Base-by-base conservation (phyloP, 257 asterid genomes). In the Solanum paucissectum region DNA sequence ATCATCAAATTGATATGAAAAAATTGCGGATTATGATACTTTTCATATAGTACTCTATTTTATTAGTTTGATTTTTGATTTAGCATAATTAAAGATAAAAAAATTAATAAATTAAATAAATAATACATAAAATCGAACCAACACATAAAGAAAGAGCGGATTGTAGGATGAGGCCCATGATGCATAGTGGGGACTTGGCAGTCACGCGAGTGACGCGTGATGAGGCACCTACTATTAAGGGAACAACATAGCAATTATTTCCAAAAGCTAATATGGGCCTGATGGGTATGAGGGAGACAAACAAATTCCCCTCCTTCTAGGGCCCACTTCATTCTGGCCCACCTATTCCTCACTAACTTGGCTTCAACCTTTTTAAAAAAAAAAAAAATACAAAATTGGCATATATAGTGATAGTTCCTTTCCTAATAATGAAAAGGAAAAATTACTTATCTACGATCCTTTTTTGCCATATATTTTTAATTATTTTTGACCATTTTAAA, bases 201-300 rank as follows among this genome's bases (percentile, higher is more conserved):
- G 37, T 71, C 94, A 91, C 91, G 93, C 92, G 88, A 85, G 76
- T 49, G 87, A 86, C n/a, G 86, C 49, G 29, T 87, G 88, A 52
- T 4, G 33, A 13, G 87, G 82, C 91, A 88, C 93, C 62, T 52
- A 52, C 90, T 88, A 79, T 14, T 77, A 79, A 44, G 40, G 85
- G 68, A 46, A 46, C 85, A 27, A 9, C 85, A 27, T 77, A 44
- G 12, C n/a, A 88, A 85, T 32, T 62, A 60, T 38, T 84, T 81
- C 44, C 83, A 60, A 40, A 44, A 83, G 83, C 4, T 46, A 49
- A 77, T 52, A 71, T 83, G 88, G 86, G 82, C 84, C 37, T 90
- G 89, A 86, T 55, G 87, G 91, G 88, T 87, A 34, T 83, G 40
- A 83, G 66, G 92, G 92, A 72, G 90, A 90, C 92, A 91, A 60